Conservation (phyloP, 2,329 filamentous ascomycete species). For the Ophiostoma sp. region DNA sequence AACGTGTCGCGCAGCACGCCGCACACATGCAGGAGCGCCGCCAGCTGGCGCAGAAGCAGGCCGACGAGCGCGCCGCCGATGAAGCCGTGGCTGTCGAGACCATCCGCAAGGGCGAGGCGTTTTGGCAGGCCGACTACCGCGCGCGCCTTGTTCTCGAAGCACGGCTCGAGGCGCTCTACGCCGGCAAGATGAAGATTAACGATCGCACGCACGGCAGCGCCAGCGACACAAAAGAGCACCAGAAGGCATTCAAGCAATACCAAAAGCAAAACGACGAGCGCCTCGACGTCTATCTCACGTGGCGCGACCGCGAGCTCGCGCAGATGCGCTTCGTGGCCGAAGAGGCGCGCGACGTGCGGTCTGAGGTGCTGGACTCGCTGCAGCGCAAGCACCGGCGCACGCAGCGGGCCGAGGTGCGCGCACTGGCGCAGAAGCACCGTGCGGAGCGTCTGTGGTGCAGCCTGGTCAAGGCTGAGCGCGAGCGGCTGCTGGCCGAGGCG, state of each 20-base stretch:
- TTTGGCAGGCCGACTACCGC: constrained; percentile 39
- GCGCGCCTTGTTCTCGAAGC: constrained; percentile 39
- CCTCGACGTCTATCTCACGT: constrained; percentile 36
- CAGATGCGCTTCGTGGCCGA: constrained; percentile 35
- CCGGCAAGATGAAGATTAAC: constrained; percentile 20
- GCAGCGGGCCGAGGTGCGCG: constrained; percentile 31
- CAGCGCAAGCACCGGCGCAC: constrained; percentile 32
- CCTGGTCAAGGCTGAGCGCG: constrained; percentile 42
- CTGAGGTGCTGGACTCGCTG: constrained; percentile 41
- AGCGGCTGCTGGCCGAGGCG: constrained; percentile 38
- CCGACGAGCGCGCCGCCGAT: constrained; percentile 33
- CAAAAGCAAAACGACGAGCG: constrained; percentile 40
- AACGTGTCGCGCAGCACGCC: constrained; percentile 28
- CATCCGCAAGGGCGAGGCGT: constrained; percentile 34
- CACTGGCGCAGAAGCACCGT: constrained; percentile 33
- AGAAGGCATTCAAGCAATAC: constrained; percentile 29
- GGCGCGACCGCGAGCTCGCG: constrained; percentile 39
- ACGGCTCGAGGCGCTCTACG: constrained; percentile 42
- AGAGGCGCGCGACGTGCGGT: constrained; percentile 38
- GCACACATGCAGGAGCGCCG: constrained; percentile 23
- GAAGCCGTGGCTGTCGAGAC: constrained; percentile 33
- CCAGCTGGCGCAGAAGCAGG: constrained; percentile 29
- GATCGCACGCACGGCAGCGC: constrained; percentile 9
- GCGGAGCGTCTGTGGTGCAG: constrained; percentile 46
- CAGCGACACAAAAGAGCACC: constrained; percentile 35